Percentiles rank a stretch among this genome's conserved stretches.
These are phyloP conservation scores for Lathyrus aphaca DNA, from an alignment of 306 rosid species.

Conservation along the genomic window DNA sequence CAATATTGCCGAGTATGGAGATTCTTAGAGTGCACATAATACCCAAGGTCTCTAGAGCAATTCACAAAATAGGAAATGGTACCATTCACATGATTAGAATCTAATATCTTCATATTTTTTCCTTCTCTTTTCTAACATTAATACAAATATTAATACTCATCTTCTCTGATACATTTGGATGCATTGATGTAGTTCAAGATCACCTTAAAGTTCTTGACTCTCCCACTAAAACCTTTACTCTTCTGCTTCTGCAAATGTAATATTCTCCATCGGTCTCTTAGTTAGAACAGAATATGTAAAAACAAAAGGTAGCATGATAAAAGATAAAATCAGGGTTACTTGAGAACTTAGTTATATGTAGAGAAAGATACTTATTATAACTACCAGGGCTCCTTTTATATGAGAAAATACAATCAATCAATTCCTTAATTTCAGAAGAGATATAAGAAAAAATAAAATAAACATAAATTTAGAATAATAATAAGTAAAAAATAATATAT, in stretches of 20 bases:
- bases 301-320: not conserved
- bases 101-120: not conserved
- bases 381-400: no score
- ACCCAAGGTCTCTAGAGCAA: not conserved
- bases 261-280: not conserved
- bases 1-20: not conserved
- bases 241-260: not conserved
- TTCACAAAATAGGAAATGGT: not conserved
- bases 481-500: no score
- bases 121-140: not conserved
- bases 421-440: no score
- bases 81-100: not conserved
- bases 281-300: not conserved
- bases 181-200: not conserved
- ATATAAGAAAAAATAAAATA: no score
- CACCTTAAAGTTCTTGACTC: not conserved
- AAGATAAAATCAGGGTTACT: slow-evolving; percentile 1
- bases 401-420: no score
- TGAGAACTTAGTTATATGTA: not conserved
- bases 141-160: not conserved
- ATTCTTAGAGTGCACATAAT: not conserved
- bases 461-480: no score
- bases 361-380: no score
- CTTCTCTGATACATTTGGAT: not conserved
- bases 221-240: not conserved